Evolutionary conservation across 495 filamentous ascomycete genomes (phyloP), one percentile per base, ranked within the genome.

Genomic region (Articulospora tetracladia): DNA sequence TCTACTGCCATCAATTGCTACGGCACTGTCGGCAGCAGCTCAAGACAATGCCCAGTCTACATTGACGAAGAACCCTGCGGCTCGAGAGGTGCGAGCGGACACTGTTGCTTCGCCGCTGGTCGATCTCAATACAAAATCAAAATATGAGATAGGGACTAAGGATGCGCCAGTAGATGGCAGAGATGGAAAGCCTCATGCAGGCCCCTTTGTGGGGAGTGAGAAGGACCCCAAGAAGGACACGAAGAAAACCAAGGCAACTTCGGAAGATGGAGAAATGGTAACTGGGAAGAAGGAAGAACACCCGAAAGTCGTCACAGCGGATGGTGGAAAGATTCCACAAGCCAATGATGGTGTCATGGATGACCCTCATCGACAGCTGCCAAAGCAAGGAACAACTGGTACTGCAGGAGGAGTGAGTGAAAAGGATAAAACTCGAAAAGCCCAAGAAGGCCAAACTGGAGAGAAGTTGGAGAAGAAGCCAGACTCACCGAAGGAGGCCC

Each of bases 101-200:
- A 72, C 55, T 59, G 54, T 54, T 36, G 41, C 61, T 10, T 55
- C 58, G 4, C 64, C 51, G 47, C 62, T 66, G 46, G 53, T 64
- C 36, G 53, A 71, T 13, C 58, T 72, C n/a, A 72, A 69, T 56
- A 66, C 69, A 57, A 65, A 64, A 57, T 53, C 61, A 15, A 65
- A 66, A 66, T 59, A 61, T 61, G 41, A 63, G 4, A 60, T 78
- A 62, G 90, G 89, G 51, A 92, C 90, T 60, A 91, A 90, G 74
- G 86, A 94, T 77, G 91, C 91, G 62, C 94, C 95, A 0, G 89
- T 98, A 6, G 94, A 98, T 70, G 95, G 94, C 32, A 89, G 91
- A 63, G 94, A 98, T 79, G 94, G 94, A 25, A 93, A 92, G 77
- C 94, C 94, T 30, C 94, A 98, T 70, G 84, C 85, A 24, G 94